Evolutionary conservation across 2,329 filamentous ascomycete genomes (phyloP), one percentile per base, ranked within the genome.

Genomic region (Verticillium klebahnii): DNA sequence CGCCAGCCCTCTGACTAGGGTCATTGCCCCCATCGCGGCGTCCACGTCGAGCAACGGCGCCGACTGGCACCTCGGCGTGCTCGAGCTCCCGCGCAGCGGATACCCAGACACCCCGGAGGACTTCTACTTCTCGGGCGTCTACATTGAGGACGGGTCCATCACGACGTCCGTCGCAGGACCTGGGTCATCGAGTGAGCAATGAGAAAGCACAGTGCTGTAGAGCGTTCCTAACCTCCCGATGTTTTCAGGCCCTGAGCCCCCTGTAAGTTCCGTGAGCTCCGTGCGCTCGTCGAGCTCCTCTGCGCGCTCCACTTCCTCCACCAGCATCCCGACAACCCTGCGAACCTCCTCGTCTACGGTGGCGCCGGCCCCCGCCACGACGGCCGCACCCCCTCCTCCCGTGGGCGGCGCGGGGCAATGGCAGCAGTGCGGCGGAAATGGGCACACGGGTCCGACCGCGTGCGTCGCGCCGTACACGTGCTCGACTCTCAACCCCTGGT

Each of bases 1-100:
- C 50, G 77, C 78, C 15, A 80, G 82, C 39, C 74, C 82, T 29
- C 76, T 92, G 31, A 80, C 74, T 60, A 80, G 84, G 70, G 83
- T 83, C 1, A 86, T 87, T 7, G 80, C 81, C 5, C 85, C 88
- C 2, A 81, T 91, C 60, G 78, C 79, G 4, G 84, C 80, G 0
- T 82, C 81, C 56, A 85, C 88, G 5, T 85, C 80, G 32, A 88
- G 85, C 59, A 89, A 91, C 71, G 89, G 88, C 55, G 83, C 81
- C 2, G 89, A 92, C 71, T 92, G 87, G 87, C 89, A 92, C 75
- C 74, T 92, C 56, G 89, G 89, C 64, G 85, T 90, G 29, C 78
- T 91, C 60, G 85, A 90, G 67, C 78, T 92, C 60, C 85, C 87
- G 15, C 78, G 84, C 19, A 75, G 77, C 52, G 85, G 85, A 1